Percentiles rank a stretch among this genome's conserved stretches.
phyloP scores from a whole-genome alignment of 176 grass and related monocot species.

The Oryza meyeriana region DNA sequence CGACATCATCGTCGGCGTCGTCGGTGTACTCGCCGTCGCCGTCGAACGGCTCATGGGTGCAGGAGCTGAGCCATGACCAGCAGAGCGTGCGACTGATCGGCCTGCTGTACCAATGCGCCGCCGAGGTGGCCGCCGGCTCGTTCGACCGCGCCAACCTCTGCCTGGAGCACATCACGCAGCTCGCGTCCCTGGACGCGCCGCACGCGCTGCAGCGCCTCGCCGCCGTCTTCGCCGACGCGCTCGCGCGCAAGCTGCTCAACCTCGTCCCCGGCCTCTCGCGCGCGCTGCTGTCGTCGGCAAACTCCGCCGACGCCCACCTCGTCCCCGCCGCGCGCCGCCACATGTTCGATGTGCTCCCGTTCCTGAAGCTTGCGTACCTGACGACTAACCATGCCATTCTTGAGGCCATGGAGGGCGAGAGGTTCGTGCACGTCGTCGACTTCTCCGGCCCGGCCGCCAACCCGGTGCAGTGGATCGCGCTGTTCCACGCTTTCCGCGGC shows the following conservation, averaged over 20 bases:
- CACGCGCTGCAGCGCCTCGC: slow-evolving; percentile 58
- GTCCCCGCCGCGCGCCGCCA: slow-evolving; percentile 32
- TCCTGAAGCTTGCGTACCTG: slow-evolving; percentile 68
- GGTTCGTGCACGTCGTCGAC: slow-evolving; percentile 64
- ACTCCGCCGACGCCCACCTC: slow-evolving; percentile 1
- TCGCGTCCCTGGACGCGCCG: slow-evolving; percentile 46
- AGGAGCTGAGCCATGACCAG: slow-evolving; percentile 42
- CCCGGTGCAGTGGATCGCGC: slow-evolving; percentile 64
- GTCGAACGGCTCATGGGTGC: slow-evolving; percentile 18
- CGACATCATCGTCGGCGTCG: slow-evolving; percentile 46
- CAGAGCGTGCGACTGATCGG: slow-evolving; percentile 34
- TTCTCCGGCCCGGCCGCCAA: slow-evolving; percentile 53
- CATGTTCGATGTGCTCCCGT: slow-evolving; percentile 48
- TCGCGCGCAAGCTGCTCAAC: slow-evolving; percentile 45
- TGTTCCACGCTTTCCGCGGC: slow-evolving; percentile 51
- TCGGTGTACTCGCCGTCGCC: slow-evolving; percentile 41
- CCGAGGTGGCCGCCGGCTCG: slow-evolving; percentile 34
- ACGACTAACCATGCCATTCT: slow-evolving; percentile 69
- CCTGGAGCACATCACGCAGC: slow-evolving; percentile 52
- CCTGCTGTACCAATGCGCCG: slow-evolving; percentile 49
- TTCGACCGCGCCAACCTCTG: slow-evolving; percentile 42
- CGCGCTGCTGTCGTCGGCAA: slow-evolving; percentile 6
- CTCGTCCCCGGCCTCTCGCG: slow-evolving; percentile 20
- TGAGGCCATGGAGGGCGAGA: slow-evolving; percentile 65
- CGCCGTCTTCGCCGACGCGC: slow-evolving; percentile 66